Percentiles rank a stretch among this genome's conserved stretches.
phyloP scores from a whole-genome alignment of 164 flowering plant species.

The Paratinospora sagittata region DNA sequence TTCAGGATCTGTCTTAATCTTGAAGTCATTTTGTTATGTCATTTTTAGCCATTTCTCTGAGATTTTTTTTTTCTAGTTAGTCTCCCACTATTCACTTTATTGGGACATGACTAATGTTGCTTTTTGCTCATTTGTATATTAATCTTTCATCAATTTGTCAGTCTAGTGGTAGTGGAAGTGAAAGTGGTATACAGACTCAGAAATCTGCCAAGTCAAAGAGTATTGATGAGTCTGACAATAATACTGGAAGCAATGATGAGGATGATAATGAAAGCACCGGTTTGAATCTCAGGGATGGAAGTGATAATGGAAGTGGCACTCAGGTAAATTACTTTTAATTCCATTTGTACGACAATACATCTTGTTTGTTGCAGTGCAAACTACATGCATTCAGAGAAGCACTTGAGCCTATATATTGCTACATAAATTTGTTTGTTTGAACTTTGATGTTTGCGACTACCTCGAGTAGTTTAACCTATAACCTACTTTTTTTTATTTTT shows the following conservation, averaged over 20 bases:
- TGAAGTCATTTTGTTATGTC: neutral
- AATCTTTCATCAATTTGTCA: constrained; percentile 18
- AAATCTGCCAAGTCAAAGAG: constrained; percentile 35
- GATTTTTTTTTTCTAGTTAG: neutral
- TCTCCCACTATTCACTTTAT: neutral
- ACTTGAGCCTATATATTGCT: neutral
- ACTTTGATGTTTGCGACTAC: neutral
- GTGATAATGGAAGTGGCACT: constrained; percentile 61
- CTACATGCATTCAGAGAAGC: neutral
- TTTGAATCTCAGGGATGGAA: constrained; percentile 39
- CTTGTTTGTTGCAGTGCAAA: neutral
- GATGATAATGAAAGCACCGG: constrained; percentile 39
- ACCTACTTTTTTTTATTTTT: neutral
- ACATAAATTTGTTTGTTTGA: neutral
- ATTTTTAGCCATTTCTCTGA: neutral
- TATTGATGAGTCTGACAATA: constrained; percentile 36
- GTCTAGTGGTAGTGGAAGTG: constrained; percentile 79
- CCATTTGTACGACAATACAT: neutral
- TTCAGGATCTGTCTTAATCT: neutral
- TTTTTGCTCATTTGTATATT: neutral
- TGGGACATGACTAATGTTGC: neutral
- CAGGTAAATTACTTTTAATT: constrained; percentile 30
- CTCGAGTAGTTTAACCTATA: neutral
- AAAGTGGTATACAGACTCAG: constrained; percentile 44
- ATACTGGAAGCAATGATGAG: constrained; percentile 44